Evolutionary conservation across 2,329 filamentous ascomycete genomes (phyloP), one percentile per base, ranked within the genome.

Genomic region (Metarhizium rileyi): DNA sequence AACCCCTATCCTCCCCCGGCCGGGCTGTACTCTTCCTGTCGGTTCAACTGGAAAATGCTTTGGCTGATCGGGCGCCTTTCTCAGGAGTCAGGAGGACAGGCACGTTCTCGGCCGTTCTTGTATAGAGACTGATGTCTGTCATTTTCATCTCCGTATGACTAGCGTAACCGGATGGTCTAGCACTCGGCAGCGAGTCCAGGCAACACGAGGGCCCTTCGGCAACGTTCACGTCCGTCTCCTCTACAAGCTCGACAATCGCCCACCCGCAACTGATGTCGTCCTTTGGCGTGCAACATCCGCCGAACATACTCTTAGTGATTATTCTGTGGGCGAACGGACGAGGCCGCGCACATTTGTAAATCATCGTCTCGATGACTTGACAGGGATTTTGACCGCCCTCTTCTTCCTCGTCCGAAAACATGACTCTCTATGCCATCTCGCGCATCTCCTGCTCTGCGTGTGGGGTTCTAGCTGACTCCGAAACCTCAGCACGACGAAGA

Each of bases 341-440:
- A 51, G 49, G 26, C 20, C 30, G 48, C 4, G 20, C 33, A 16
- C 44, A 50, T 42, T 41, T 20, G 12, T 35, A 18, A 41, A 47
- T 14, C 48, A 55, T 45, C 25, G 64, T 65, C 43, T 67, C 56
- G 18, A 59, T 44, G 41, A 67, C 61, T 27, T 59, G 50, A 52
- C 69, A 70, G 33, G 65, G 66, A 49, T 51, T 50, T 50, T 55
- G 52, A 44, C 62, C 52, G 33, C 51, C 58, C 50, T 63, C 52
- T 40, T 63, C 52, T 40, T 52, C 57, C 50, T 60, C 54, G 49
- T 54, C 54, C 53, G 59, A 56, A 58, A 63, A 66, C 57, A 68
- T 66, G 69, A 67, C 66, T 56, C 64, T 60, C 69, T 73, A 73
- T 60, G 68, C 64, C 70, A 73, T 72, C 59, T 72, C 68, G 56